A percentile compares a stretch with the other conserved stretches of the same genome.
phyloP scores from a whole-genome alignment of 495 filamentous ascomycete species.

The Talaromyces ruber region DNA sequence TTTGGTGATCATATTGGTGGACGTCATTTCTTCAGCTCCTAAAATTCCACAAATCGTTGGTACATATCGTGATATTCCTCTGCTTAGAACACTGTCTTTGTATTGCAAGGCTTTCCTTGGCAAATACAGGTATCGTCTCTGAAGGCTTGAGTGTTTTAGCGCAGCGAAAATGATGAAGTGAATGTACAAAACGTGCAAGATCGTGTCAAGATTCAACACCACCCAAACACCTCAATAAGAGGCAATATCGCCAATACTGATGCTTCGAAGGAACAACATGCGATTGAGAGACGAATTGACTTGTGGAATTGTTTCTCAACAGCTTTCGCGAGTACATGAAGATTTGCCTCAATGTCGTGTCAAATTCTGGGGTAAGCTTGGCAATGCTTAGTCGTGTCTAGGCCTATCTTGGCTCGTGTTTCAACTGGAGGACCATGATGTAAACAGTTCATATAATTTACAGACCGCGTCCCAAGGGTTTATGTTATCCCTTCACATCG shows the following conservation, averaged over 20 bases:
- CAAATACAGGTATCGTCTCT: not conserved
- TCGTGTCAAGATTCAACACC: not conserved
- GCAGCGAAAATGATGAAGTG: not conserved
- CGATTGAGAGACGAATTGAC: not conserved
- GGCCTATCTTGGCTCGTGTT: not conserved
- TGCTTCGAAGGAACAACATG: not conserved
- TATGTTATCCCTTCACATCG: not conserved
- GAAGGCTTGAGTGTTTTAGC: not conserved
- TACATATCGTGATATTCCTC: not conserved
- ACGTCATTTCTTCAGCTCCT: not conserved
- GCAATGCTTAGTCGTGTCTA: not conserved
- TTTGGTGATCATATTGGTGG: not conserved
- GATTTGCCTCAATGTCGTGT: not conserved
- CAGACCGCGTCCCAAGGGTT: not conserved
- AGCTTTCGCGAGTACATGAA: not conserved
- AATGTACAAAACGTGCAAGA: not conserved
- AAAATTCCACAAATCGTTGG: not conserved
- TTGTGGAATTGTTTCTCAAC: not conserved
- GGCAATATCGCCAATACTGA: not conserved
- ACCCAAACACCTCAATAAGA: not conserved
- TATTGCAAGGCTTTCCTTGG: not conserved
- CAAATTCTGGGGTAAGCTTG: not conserved
- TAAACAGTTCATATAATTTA: not conserved
- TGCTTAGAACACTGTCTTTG: not conserved
- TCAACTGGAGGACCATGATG: not conserved